Conservation (phyloP, 2,329 filamentous ascomycete species). For the Colletotrichum horii region DNA sequence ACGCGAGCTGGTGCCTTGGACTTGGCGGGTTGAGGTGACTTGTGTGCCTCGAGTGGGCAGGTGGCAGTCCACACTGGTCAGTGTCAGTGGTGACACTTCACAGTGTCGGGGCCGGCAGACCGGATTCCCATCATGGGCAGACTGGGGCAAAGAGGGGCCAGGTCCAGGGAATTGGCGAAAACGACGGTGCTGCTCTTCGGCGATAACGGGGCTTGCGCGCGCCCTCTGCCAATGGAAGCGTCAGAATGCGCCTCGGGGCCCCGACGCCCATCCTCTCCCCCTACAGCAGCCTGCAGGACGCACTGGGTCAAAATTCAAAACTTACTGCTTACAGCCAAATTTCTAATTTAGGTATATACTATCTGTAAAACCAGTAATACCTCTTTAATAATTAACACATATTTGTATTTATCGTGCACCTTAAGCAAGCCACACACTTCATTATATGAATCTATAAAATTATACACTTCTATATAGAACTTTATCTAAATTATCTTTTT, state of each 20-base stretch:
- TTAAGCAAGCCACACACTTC: no score
- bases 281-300: no score
- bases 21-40: neutral
- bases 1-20: slow-evolving; percentile 2
- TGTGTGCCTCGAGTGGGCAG: neutral
- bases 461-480: no score
- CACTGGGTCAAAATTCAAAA: no score
- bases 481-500: no score
- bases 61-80: neutral
- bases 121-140: neutral
- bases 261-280: neutral
- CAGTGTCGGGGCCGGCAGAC: neutral
- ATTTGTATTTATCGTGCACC: no score
- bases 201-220: neutral
- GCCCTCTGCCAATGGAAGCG: slow-evolving; percentile 8
- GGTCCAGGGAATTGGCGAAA: neutral
- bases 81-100: neutral
- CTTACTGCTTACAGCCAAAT: no score
- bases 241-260: neutral
- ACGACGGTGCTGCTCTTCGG: slow-evolving; percentile 1
- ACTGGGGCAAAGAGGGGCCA: neutral
- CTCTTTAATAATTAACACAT: no score
- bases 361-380: no score
- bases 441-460: no score
- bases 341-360: no score